Base-by-base conservation (phyloP, 1,139 yeast species). In the Geotrichum restrictum region DNA sequence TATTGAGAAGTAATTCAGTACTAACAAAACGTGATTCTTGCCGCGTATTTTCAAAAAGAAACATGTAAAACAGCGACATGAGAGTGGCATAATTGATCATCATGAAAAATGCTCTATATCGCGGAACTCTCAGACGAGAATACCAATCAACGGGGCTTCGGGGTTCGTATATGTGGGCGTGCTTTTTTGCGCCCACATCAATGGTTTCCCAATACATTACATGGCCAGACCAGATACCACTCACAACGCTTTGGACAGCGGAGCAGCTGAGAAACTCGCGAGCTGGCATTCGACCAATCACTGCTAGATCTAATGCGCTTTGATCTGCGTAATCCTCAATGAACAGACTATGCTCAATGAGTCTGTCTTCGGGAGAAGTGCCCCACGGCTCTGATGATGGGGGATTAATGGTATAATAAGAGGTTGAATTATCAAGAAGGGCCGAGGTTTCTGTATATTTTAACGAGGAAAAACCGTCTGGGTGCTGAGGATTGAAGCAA, bases 121-220 rank as follows among this genome's bases (percentile, higher is more conserved):
- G 55, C 1, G 71, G 71, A 8, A 67, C 71, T 21, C 70, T 54
- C 27, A 67, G 56, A n/a, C 71, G 57, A 1, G 69, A 63, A 51
- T 60, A 67, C 50, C 62, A 56, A 51, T 65, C 69, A 21, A 32
- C 51, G 36, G 34, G 51, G 21, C 39, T 44, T 6, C 8, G 44
- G 16, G 56, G 59, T 22, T 53, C 55, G 53, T 64, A 64, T 21
- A 60, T 51, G 27, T 56, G 58, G 3, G 69, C 63, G 13, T 52
- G 51, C 48, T 65, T 65, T 29, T 50, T 56, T 2, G 66, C 59
- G 22, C 57, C 57, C 1, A 60, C 55, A 22, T 62, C 58, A 36
- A 68, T 67, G 22, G 59, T 60, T 38, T 64, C 62, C 71, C 70
- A 68, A 43, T 64, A 67, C 45, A 68, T 68, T 44, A 68, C 65